Evolutionary conservation across 148 eudicot genomes (phyloP).

Genomic region (Diospyros lotus): DNA sequence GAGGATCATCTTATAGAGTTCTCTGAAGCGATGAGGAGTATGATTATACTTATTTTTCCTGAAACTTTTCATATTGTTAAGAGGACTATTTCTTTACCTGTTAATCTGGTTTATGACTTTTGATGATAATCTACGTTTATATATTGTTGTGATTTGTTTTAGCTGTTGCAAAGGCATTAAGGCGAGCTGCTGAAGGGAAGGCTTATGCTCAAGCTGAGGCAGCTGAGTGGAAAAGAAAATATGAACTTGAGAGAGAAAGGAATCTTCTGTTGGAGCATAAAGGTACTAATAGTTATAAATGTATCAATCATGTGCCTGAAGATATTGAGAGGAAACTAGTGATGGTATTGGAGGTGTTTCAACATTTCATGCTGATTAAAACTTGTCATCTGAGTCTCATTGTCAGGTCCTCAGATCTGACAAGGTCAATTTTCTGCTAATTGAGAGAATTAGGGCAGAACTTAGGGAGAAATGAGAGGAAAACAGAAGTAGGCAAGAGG

Average conservation of each 20-base stretch:
- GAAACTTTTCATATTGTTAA: neutral
- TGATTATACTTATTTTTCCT: no score
- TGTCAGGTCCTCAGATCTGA: no score
- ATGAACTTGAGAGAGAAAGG: conserved; percentile 75
- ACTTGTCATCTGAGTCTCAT: neutral
- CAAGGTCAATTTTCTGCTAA: no score
- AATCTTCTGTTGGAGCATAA: conserved; percentile 64
- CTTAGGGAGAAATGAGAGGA: no score
- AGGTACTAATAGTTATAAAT: conserved; percentile 34
- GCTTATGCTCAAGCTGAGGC: conserved; percentile 98
- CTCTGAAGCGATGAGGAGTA: conserved; percentile 90
- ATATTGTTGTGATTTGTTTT: conserved; percentile 14
- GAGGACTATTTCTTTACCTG: neutral
- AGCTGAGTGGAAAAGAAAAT: conserved; percentile 97
- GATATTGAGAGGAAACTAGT: neutral
- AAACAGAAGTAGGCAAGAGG: no score
- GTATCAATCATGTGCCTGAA: neutral
- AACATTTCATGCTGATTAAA: neutral
- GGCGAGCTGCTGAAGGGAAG: conserved; percentile 86
- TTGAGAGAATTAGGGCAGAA: no score
- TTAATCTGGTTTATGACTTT: conserved; percentile 3
- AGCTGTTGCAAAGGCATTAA: conserved; percentile 93
- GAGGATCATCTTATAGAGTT: conserved; percentile 65
- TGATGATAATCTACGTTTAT: conserved; percentile 17
- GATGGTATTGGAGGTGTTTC: neutral